Percentiles rank a stretch among this genome's conserved stretches.
Conservation (phyloP, 768 basidiomycete species). For the Lactarius sp. region DNA sequence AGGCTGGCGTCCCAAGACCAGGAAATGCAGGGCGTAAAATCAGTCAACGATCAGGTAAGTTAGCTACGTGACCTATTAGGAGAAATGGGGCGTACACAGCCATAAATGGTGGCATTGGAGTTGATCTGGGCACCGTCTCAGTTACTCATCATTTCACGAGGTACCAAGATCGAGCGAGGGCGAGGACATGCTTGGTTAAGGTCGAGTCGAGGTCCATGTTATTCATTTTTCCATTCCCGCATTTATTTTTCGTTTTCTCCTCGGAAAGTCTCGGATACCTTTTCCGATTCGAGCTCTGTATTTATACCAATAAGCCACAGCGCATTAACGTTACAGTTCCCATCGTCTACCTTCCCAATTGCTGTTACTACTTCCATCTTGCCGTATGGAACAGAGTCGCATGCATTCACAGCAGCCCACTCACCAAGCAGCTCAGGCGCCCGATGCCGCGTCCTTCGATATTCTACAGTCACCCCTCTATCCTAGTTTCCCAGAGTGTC, state of each 20-base stretch:
- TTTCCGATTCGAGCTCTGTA: conserved; percentile 18
- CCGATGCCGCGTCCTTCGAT: neutral
- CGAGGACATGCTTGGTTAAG: conserved; percentile 8
- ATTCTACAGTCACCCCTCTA: conserved; percentile 11
- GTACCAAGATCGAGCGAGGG: conserved; percentile 22
- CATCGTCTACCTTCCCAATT: neutral
- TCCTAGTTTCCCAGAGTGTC: neutral
- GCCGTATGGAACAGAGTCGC: conserved; percentile 9
- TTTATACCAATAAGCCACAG: conserved; percentile 19
- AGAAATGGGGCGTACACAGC: neutral
- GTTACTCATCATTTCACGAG: conserved; percentile 24
- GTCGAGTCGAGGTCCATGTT: conserved; percentile 14
- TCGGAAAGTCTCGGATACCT: conserved; percentile 19
- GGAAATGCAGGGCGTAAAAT: neutral
- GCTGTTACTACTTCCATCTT: neutral
- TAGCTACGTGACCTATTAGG: neutral
- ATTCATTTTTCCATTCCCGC: conserved; percentile 13
- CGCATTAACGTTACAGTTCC: conserved; percentile 1
- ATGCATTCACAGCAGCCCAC: conserved; percentile 9
- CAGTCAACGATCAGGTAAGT: neutral
- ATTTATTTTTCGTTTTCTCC: conserved; percentile 16
- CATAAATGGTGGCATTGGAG: neutral
- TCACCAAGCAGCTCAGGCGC: conserved; percentile 5
- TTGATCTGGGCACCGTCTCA: conserved; percentile 14
- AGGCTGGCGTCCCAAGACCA: neutral